Evolutionary conservation across 2,329 filamentous ascomycete genomes (phyloP).

Genomic region (Diaporthe sp.): DNA sequence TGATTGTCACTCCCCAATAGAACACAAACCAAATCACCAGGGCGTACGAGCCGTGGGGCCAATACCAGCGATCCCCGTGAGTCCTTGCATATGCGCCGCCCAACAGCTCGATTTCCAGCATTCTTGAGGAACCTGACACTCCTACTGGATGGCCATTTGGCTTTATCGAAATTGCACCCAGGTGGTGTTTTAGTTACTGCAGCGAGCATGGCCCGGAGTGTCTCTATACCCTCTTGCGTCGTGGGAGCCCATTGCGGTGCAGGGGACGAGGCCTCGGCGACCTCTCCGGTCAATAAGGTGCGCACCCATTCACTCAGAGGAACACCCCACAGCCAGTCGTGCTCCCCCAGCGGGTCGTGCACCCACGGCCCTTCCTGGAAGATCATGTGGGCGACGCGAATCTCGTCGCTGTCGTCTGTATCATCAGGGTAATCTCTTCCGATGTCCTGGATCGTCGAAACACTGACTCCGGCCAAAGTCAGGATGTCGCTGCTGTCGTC

Average conservation of each 20-base stretch:
- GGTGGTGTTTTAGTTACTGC: not conserved
- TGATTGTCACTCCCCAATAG: not conserved
- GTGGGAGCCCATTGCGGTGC: slow-evolving; percentile 4
- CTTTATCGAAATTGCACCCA: not conserved
- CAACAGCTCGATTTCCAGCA: not conserved
- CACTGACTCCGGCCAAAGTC: not conserved
- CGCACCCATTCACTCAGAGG: slow-evolving; percentile 13
- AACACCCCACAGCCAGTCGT: not conserved
- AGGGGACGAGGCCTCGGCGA: not conserved
- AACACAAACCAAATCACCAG: slow-evolving; percentile 21
- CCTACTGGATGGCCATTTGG: not conserved
- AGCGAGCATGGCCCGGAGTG: slow-evolving; percentile 1
- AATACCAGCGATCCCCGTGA: slow-evolving; percentile 15
- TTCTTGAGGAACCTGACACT: not conserved
- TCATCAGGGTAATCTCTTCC: not conserved
- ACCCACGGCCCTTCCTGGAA: not conserved
- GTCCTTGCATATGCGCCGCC: slow-evolving; percentile 19
- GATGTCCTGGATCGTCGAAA: slow-evolving; percentile 13
- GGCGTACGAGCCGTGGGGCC: not conserved
- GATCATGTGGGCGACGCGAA: not conserved
- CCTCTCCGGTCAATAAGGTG: not conserved
- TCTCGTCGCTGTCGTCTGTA: not conserved
- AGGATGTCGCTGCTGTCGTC: slow-evolving; percentile 12
- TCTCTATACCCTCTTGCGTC: slow-evolving; percentile 5
- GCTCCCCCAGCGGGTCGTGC: not conserved